Evolutionary conservation across 805 yeast species (phyloP).

Genomic region (Wickerhamiella nectarea): DNA sequence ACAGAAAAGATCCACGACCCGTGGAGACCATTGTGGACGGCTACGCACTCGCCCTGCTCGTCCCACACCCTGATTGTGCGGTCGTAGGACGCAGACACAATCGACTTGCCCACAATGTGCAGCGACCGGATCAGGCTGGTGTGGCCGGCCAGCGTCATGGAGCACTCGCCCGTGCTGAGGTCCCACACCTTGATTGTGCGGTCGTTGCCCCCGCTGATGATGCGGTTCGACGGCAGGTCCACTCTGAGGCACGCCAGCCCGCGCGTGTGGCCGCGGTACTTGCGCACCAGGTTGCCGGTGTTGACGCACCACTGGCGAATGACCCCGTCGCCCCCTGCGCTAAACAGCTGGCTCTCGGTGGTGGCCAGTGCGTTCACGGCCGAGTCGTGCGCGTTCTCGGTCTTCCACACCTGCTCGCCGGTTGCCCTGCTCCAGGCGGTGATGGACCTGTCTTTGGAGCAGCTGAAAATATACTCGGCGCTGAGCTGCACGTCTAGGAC

Average conservation of each 20-base stretch:
- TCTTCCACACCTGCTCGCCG: constrained; percentile 13
- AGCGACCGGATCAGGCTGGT: constrained; percentile 63
- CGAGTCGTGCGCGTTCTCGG: constrained; percentile 23
- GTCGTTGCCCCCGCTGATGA: constrained; percentile 79
- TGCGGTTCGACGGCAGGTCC: constrained; percentile 51
- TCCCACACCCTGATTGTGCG: constrained; percentile 28
- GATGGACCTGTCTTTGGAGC: constrained; percentile 26
- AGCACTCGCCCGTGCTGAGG: constrained; percentile 54
- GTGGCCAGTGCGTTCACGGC: constrained; percentile 28
- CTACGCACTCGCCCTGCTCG: constrained; percentile 17
- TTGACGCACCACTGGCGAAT: constrained; percentile 71
- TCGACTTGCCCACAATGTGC: constrained; percentile 18
- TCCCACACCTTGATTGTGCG: constrained; percentile 83
- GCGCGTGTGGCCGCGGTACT: constrained; percentile 64
- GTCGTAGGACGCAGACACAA: constrained; percentile 28
- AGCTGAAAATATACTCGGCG: constrained; percentile 22
- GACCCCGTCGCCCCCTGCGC: constrained; percentile 54
- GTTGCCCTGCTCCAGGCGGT: constrained; percentile 22
- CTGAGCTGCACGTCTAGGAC: constrained; percentile 88
- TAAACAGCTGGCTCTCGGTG: constrained; percentile 19
- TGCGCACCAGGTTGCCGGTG: constrained; percentile 52
- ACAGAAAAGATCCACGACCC: constrained; percentile 27
- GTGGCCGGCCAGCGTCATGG: constrained; percentile 62
- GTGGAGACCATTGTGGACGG: constrained; percentile 23
- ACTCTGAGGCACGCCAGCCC: constrained; percentile 79